Base-by-base conservation (phyloP, 179 eudicot genomes). In the Silene vulgaris region DNA sequence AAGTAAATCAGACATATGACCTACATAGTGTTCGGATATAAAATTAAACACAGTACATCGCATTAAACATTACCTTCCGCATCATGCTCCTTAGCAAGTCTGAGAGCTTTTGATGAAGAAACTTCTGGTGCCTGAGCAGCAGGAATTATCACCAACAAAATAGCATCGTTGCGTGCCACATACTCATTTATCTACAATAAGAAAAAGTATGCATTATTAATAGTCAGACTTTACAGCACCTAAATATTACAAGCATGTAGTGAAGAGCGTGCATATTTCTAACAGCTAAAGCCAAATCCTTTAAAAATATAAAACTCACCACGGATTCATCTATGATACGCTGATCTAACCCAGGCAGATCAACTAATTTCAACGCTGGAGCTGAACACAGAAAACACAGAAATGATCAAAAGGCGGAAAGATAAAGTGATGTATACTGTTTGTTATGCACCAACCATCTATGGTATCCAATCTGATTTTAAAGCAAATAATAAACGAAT, bases 271-370 rank as follows among this genome's bases (percentile, higher is more conserved):
- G 48, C 65, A 63, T 59, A 74, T 57, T 14, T 52, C 67, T 32
- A 52, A 12, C n/a, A 65, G 45, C 73, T 0, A 9, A 9, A 23
- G 17, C 43, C 69, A 71, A 43, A 74, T 21, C 74, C 52, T 19
- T 69, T 8, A 65, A 73, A 37, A 72, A 54, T 52, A 76, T 69
- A 12, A 35, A 26, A 75, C 91, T 87, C 74, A 96, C 99, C 96
- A 93, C 67, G 45, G 97, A 89, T 68, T 93, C 97, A 77, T 91
- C 99, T 79, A 89, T 82, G 84, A 81, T 89, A 63, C 99, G 88
- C 83, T 96, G 97, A 63, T 96, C 99, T 48, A 89, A 89, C 72
- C 99, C 99, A 72, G 99, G 99, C 77, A 96, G 79, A 83, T 96
- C 99, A 83, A 96, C 82, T 79, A 96, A 78, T 70, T 96, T 96